Conservation (phyloP, 1,284 basidiomycete genomes). For the Papiliotrema laurentii region DNA sequence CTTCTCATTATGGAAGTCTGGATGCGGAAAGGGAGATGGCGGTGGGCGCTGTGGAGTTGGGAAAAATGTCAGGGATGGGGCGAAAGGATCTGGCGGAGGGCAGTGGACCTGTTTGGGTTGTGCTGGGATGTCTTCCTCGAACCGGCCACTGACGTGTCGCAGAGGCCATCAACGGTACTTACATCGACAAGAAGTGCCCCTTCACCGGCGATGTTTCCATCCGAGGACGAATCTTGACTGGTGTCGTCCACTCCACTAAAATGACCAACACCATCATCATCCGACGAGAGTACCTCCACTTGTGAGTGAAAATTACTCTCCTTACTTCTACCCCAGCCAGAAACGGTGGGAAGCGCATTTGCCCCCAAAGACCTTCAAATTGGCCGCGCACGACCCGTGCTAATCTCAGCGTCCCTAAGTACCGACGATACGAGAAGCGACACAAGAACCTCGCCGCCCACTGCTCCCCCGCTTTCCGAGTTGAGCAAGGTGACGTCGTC, state of each 20-base stretch:
- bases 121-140: background rate
- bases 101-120: too few species aligned
- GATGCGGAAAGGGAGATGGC: background rate
- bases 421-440: constrained; percentile 95
- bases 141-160: constrained; percentile 51
- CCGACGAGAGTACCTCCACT: constrained; percentile 98
- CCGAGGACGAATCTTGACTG: constrained; percentile 97
- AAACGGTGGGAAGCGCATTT: too few species aligned
- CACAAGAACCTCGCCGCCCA: constrained; percentile 99
- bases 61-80: too few species aligned
- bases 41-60: too few species aligned
- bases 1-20: background rate
- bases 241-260: constrained; percentile 92
- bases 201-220: constrained; percentile 96
- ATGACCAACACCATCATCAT: constrained; percentile 99
- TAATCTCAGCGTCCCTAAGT: constrained; percentile 75
- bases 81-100: too few species aligned
- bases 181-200: constrained; percentile 99
- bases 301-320: constrained; percentile 28
- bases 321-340: too few species aligned
- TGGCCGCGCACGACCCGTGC: constrained; percentile 33
- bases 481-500: constrained; percentile 84
- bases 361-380: background rate
- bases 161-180: constrained; percentile 94
- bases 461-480: constrained; percentile 97